Evolutionary conservation across 345 rosid genomes (phyloP).

Genomic region (Populus davidiana): DNA sequence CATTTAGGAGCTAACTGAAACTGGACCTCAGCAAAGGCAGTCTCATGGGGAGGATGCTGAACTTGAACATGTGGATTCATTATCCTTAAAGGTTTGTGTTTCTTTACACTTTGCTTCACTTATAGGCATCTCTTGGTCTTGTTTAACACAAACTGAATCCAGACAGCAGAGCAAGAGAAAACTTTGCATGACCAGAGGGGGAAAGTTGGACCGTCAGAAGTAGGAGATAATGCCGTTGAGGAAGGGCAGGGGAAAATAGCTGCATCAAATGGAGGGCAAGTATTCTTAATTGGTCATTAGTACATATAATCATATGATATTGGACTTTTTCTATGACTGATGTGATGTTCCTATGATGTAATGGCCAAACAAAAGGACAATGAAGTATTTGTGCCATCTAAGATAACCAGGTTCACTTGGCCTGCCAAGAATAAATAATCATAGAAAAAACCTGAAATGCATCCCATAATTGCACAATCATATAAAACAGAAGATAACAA

Average conservation of each 20-base stretch:
- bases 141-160: slow-evolving; percentile 32
- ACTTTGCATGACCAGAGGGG: slow-evolving; percentile 39
- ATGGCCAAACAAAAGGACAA: neutral
- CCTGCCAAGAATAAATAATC: neutral
- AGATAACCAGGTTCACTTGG: neutral
- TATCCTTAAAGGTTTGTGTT: slow-evolving; percentile 31
- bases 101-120: slow-evolving; percentile 5
- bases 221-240: slow-evolving; percentile 36
- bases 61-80: slow-evolving; percentile 65
- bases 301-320: neutral
- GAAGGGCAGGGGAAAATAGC: slow-evolving; percentile 36
- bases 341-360: neutral
- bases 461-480: neutral
- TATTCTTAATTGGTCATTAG: slow-evolving; percentile 1
- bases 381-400: neutral
- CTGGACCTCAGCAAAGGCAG: slow-evolving; percentile 38
- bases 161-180: slow-evolving; percentile 77
- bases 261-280: slow-evolving; percentile 72
- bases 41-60: slow-evolving; percentile 53
- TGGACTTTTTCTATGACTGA: neutral
- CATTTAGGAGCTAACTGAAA: slow-evolving; percentile 42
- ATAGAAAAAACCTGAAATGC: neutral
- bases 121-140: slow-evolving; percentile 2
- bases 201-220: slow-evolving; percentile 44
- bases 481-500: neutral